phyloP scores from a whole-genome alignment of 2,329 filamentous ascomycete species.

The Ophiostoma himal-ulmi region DNA sequence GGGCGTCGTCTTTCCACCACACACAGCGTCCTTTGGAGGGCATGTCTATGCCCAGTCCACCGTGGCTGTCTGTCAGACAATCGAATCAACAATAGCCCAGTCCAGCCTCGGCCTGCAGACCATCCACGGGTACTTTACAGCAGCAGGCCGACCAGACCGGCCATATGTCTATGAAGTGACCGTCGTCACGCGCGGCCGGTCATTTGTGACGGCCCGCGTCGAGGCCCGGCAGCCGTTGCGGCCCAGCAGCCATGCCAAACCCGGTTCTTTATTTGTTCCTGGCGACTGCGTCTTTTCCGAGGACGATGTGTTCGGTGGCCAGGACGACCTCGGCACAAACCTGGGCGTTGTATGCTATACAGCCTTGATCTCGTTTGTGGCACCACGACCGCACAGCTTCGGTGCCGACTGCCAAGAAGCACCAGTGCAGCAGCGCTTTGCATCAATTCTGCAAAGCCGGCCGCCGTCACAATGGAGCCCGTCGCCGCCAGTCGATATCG shows the following conservation, averaged over 20 bases:
- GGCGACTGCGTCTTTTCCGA: conserved; percentile 31
- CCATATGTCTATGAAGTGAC: conserved; percentile 50
- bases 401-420: conserved; percentile 38
- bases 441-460: conserved; percentile 36
- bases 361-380: conserved; percentile 49
- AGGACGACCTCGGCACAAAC: conserved; percentile 28
- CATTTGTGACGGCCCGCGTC: conserved; percentile 47
- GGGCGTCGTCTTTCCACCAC: conserved; percentile 17
- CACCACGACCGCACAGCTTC: conserved; percentile 33
- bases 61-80: conserved; percentile 35
- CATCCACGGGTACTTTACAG: conserved; percentile 52
- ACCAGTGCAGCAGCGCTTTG: conserved; percentile 41
- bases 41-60: conserved; percentile 42
- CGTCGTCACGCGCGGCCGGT: conserved; percentile 40
- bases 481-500: conserved; percentile 43
- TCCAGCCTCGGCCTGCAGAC: conserved; percentile 29
- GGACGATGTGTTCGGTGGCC: conserved; percentile 34
- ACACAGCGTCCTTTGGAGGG: conserved; percentile 37
- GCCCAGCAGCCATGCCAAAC: conserved; percentile 34
- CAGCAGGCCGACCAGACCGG: conserved; percentile 42
- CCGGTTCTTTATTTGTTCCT: conserved; percentile 28
- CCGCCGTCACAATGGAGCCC: conserved; percentile 41
- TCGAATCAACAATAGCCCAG: conserved; percentile 27
- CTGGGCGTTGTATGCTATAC: conserved; percentile 44
- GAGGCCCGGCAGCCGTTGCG: conserved; percentile 43